phyloP scores from a whole-genome alignment of 2,329 filamentous ascomycete genomes.

The Fusarium sp. region DNA sequence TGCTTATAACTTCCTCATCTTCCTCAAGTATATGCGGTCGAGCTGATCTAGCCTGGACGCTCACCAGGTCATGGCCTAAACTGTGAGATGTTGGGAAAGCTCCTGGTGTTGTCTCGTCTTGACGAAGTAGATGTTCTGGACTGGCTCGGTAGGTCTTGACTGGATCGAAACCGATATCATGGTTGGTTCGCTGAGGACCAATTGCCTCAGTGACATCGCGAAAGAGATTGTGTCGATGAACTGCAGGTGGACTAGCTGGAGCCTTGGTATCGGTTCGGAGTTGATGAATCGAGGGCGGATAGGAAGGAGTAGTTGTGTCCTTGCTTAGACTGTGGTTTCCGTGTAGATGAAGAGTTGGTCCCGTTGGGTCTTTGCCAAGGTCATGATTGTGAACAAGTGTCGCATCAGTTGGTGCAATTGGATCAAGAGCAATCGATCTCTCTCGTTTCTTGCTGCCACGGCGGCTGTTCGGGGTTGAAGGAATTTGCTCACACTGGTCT shows the following conservation, averaged over 20 bases:
- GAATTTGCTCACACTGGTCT: slow-evolving; percentile 20
- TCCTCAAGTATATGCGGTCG: slow-evolving; percentile 32
- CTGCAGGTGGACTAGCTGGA: slow-evolving; percentile 17
- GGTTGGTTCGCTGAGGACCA: slow-evolving; percentile 1
- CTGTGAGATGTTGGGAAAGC: slow-evolving; percentile 27
- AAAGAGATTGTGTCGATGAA: slow-evolving; percentile 30
- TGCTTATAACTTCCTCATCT: slow-evolving; percentile 24
- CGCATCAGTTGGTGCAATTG: slow-evolving; percentile 22
- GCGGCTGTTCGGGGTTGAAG: slow-evolving; percentile 5
- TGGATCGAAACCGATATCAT: slow-evolving; percentile 26
- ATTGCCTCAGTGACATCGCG: slow-evolving; percentile 17
- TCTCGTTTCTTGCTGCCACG: slow-evolving; percentile 24
- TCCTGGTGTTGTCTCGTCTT: slow-evolving; percentile 16
- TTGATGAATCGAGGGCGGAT: slow-evolving; percentile 31
- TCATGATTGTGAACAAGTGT: slow-evolving; percentile 20
- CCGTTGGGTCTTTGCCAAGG: slow-evolving; percentile 25
- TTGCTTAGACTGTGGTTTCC: slow-evolving; percentile 13
- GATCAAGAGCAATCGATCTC: slow-evolving; percentile 29
- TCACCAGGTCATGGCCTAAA: slow-evolving; percentile 28
- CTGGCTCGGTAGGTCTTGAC: slow-evolving; percentile 15
- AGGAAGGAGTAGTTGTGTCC: slow-evolving; percentile 14
- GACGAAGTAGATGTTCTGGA: slow-evolving; percentile 32
- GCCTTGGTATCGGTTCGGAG: slow-evolving; percentile 32
- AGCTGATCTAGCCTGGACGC: not conserved
- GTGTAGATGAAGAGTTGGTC: not conserved